Percentiles rank a stretch among this genome's conserved stretches.
phyloP scores from a whole-genome alignment of 441 rosid genomes.

The Daphne laureola region DNA sequence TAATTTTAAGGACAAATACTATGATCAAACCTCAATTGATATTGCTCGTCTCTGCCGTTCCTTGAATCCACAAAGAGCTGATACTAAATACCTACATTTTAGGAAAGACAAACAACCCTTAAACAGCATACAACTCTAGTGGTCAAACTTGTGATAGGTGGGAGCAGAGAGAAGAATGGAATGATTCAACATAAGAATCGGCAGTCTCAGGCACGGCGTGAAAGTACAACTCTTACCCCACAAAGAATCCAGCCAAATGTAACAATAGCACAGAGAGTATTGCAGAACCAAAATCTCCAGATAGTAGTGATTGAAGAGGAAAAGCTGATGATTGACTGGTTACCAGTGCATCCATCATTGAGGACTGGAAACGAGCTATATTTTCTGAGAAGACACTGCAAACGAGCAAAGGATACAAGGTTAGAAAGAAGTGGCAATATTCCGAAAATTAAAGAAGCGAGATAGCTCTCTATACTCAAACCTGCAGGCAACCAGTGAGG shows the following conservation, averaged over 20 bases:
- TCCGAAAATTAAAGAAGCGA: background rate
- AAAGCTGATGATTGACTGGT: conserved; percentile 26
- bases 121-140: too few relatives aligned
- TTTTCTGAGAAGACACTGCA: conserved; percentile 55
- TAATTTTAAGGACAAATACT: too few relatives aligned
- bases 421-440: background rate
- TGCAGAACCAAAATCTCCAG: conserved; percentile 41
- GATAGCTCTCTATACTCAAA: conserved; percentile 11
- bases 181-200: background rate
- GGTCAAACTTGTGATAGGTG: too few relatives aligned
- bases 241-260: conserved; percentile 50
- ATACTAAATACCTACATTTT: conserved; percentile 37
- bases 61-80: conserved; percentile 35
- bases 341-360: conserved; percentile 25
- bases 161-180: background rate
- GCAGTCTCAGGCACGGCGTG: background rate
- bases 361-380: conserved; percentile 40
- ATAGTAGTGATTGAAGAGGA: conserved; percentile 24
- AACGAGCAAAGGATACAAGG: background rate
- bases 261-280: conserved; percentile 42
- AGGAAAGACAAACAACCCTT: background rate
- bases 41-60: conserved; percentile 51
- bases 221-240: conserved; percentile 35
- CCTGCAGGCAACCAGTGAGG: conserved; percentile 68
- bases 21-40: conserved; percentile 40